Evolutionary conservation across 2,329 filamentous ascomycete genomes (phyloP).

Genomic region (Proliferodiscus dingleyae): DNA sequence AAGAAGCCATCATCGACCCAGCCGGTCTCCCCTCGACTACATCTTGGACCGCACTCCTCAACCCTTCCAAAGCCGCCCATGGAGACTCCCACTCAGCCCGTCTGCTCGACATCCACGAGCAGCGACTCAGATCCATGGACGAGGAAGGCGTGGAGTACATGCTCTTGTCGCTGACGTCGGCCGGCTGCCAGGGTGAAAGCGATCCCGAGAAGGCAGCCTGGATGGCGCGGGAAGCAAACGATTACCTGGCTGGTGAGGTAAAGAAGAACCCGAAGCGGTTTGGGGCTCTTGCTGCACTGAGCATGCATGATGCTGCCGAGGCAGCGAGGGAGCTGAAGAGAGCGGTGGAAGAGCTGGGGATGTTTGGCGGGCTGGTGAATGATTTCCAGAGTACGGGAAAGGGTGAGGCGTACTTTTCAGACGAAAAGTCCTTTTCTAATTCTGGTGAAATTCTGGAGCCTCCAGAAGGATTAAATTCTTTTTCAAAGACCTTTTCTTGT

Average conservation of each 20-base stretch:
- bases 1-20: constrained; percentile 20
- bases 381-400: constrained; percentile 57
- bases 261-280: constrained; percentile 33
- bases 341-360: constrained; percentile 48
- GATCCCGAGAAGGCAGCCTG: constrained; percentile 38
- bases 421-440: too few relatives aligned
- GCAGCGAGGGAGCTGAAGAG: constrained; percentile 46
- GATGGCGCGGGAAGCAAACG: constrained; percentile 36
- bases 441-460: too few relatives aligned
- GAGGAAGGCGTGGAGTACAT: constrained; percentile 45
- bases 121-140: constrained; percentile 40
- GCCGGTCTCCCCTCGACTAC: constrained; percentile 7
- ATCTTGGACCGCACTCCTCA: constrained; percentile 14
- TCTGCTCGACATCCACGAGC: constrained; percentile 32
- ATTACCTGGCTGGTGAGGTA: constrained; percentile 18
- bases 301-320: constrained; percentile 47
- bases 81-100: constrained; percentile 6
- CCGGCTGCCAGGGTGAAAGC: constrained; percentile 42
- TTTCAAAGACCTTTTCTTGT: too few relatives aligned
- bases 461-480: too few relatives aligned
- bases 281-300: constrained; percentile 43
- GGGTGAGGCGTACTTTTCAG: too few relatives aligned
- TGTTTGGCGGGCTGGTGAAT: constrained; percentile 57
- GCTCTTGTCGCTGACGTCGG: constrained; percentile 44
- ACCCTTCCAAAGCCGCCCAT: constrained; percentile 3